Evolutionary conservation across 1,139 yeast species (phyloP).

Genomic region (Suhomyces bolitotheri): DNA sequence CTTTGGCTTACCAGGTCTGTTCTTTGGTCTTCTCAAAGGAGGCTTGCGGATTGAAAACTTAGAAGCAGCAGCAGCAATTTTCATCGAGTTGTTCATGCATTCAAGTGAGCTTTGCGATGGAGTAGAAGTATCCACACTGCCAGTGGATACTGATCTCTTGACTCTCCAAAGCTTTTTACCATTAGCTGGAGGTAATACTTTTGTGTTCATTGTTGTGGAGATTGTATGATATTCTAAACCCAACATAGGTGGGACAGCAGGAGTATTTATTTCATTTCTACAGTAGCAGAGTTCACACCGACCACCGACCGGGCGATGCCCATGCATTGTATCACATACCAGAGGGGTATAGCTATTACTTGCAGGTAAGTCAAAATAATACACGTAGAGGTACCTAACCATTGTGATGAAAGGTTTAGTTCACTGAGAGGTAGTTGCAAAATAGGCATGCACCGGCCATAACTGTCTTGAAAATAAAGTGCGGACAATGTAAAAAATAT

Average conservation of each 20-base stretch:
- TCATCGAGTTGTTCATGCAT: conserved; percentile 48
- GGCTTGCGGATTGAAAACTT: conserved; percentile 44
- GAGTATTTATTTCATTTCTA: conserved; percentile 9
- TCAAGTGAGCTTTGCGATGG: conserved; percentile 30
- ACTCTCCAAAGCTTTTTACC: conserved; percentile 53
- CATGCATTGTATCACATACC: conserved; percentile 8
- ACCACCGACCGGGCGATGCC: neutral
- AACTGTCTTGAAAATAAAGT: conserved; percentile 4
- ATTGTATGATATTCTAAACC: conserved; percentile 1
- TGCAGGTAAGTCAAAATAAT: conserved; percentile 12
- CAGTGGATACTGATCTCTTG: conserved; percentile 30
- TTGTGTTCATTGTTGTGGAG: conserved; percentile 11
- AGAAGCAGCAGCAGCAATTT: conserved; percentile 40
- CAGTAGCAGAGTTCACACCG: neutral
- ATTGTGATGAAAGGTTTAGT: too few relatives aligned
- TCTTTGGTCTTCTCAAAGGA: conserved; percentile 52
- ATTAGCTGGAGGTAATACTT: conserved; percentile 46
- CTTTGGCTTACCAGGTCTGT: conserved; percentile 52
- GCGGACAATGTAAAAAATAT: conserved; percentile 8
- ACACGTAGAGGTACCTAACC: conserved; percentile 6
- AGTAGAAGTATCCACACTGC: conserved; percentile 12
- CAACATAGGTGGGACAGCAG: conserved; percentile 4
- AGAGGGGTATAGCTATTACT: conserved; percentile 9
- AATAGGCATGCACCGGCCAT: conserved; percentile 5
- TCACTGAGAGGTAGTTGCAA: conserved; percentile 10